Percentiles rank a stretch among this genome's conserved stretches.
Conservation (phyloP, 1,284 basidiomycete genomes). For the Irpex sp. region DNA sequence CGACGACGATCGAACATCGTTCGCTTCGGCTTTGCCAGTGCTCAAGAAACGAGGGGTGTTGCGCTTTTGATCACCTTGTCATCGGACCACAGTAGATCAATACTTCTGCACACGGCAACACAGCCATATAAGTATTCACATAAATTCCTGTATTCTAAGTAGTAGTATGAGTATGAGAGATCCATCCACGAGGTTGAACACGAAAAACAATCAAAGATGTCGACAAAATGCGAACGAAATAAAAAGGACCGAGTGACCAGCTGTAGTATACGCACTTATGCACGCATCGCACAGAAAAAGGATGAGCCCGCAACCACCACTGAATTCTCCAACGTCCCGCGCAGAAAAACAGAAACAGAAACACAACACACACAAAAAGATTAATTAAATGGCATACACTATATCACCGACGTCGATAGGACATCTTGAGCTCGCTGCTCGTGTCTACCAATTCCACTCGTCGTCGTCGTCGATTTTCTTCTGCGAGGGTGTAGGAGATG, state of each 20-base stretch:
- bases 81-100: too few species aligned
- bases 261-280: background rate
- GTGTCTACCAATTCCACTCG: conserved; percentile 58
- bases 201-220: too few species aligned
- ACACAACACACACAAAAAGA: background rate
- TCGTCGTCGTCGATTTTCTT: conserved; percentile 36
- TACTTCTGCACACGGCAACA: too few species aligned
- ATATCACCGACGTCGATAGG: too few species aligned
- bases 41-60: background rate
- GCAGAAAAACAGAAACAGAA: background rate
- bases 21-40: background rate
- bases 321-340: background rate
- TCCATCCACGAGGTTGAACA: background rate
- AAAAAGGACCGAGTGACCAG: background rate
- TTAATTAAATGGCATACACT: too few species aligned
- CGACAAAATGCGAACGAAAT: background rate
- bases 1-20: background rate
- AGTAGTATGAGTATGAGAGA: background rate
- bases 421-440: too few species aligned
- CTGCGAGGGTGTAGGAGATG: conserved; percentile 11
- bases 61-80: background rate
- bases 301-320: background rate
- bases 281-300: background rate
- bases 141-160: background rate
- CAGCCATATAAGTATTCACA: background rate